Evolutionary conservation across 1,284 basidiomycete genomes (phyloP), one percentile per base, ranked within the genome.

Genomic region (Phlebopus sp.): DNA sequence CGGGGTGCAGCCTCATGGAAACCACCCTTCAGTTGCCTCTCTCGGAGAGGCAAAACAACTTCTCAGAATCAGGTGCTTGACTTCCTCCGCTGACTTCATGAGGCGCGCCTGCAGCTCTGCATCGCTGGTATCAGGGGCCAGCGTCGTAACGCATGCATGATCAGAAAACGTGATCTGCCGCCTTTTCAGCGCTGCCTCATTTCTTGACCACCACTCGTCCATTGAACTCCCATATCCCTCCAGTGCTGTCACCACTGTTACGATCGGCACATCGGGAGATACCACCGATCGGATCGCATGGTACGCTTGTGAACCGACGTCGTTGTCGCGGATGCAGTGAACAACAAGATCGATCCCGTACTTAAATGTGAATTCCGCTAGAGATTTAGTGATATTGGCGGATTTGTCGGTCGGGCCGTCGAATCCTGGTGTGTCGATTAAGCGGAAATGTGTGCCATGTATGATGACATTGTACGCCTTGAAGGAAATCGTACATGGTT

Each of bases 221-320:
- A 68, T 69, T 41, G 59, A 37, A 36, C 57, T 55, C 18, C 47
- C 32, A 19, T 64, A 66, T 38, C 60, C 52, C 49, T 66, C 67
- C 15, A 66, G 49, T 39, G 54, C 55, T 0, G 65, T 66, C 13
- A 66, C 46, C 10, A 64, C 56, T 0, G 58, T 52, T 4, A 62
- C 62, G 37, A 69, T 63, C 1, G 67, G 66, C 1, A 69, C 63
- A 39, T 65, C 59, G 29, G 60, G 62, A 1, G 59, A 62, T n/a
- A 60, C 60, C 1, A 62, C 59, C 1, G 62, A 60, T 15, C 62
- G 59, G 43, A 60, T 60, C 3, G 59, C 57, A 35, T 46, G 32
- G n/a, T 60, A 60, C 35, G 64, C 64, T 48, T 60, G 61, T 19
- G 58, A 42, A 2, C 62, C 62, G 2, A 62, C 62, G n/a, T 59